These are phyloP conservation scores for Amanita pallidorosea DNA, from an alignment of 768 basidiomycete species.

Conservation along the genomic window DNA sequence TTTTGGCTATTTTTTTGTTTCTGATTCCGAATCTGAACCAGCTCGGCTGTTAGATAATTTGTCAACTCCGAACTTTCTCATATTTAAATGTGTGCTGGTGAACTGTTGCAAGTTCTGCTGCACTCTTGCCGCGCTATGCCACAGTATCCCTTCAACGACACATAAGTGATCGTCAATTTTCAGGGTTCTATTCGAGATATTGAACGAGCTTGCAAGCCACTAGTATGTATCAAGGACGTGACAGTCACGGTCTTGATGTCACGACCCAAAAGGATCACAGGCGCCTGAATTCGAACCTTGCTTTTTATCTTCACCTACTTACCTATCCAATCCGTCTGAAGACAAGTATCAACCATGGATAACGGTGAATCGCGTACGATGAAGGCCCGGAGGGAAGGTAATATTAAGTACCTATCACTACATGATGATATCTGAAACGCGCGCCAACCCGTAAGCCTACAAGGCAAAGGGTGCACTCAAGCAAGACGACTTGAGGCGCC, in stretches of 20 bases:
- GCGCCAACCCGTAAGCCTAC: slow-evolving; percentile 48
- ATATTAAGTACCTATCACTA: slow-evolving; percentile 16
- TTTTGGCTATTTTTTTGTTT: no score
- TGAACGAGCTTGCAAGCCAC: no score
- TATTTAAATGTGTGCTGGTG: no score
- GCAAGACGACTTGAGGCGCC: slow-evolving; percentile 87
- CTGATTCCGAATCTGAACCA: no score
- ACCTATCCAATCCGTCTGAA: not conserved
- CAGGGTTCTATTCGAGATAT: no score
- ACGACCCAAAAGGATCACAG: not conserved
- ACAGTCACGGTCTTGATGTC: not conserved
- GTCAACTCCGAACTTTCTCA: no score
- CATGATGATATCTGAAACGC: slow-evolving; percentile 26
- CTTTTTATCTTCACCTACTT: not conserved
- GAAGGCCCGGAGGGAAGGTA: slow-evolving; percentile 69
- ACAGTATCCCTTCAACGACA: no score
- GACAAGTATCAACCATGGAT: slow-evolving; percentile 24
- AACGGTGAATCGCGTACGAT: slow-evolving; percentile 52
- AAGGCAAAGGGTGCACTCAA: slow-evolving; percentile 87
- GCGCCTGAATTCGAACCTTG: not conserved
- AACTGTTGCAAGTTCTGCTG: no score
- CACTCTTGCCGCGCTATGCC: no score
- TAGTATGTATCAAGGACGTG: not conserved
- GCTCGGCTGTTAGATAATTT: no score
- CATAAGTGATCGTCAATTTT: no score